Evolutionary conservation across 176 grass and related monocot genomes (phyloP).

Genomic region (Dactylis glomerata): DNA sequence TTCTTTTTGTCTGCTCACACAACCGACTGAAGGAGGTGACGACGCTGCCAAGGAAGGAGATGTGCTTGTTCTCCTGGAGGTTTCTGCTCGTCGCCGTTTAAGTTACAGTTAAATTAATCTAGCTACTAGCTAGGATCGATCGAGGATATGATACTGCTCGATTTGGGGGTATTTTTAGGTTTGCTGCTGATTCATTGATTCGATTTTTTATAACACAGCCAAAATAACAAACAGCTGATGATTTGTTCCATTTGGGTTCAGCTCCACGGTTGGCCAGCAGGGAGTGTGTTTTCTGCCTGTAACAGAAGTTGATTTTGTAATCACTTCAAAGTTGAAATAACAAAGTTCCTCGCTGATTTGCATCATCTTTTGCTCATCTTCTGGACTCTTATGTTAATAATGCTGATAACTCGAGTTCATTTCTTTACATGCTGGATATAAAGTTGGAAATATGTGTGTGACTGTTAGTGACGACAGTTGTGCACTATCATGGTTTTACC

Average conservation of each 20-base stretch:
- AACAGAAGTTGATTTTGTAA: constrained; percentile 34
- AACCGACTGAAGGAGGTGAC: constrained; percentile 13
- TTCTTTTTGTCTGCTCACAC: constrained; percentile 38
- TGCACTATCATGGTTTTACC: background rate
- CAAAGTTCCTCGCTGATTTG: background rate
- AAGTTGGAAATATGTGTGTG: too few relatives aligned
- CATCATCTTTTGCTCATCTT: too few relatives aligned
- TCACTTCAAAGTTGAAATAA: constrained; percentile 35
- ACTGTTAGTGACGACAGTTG: too few relatives aligned
- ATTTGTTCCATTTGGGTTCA: constrained; percentile 31
- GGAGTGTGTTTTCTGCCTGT: constrained; percentile 15
- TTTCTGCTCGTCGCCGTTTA: constrained; percentile 24
- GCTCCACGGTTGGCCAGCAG: constrained; percentile 10
- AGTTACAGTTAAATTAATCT: constrained; percentile 27
- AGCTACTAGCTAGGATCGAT: constrained; percentile 12
- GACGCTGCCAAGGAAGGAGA: constrained; percentile 55
- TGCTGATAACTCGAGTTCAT: background rate
- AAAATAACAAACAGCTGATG: constrained; percentile 57
- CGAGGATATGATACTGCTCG: background rate
- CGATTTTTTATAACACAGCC: constrained; percentile 30
- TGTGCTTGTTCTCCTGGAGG: constrained; percentile 83
- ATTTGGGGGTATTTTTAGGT: constrained; percentile 14
- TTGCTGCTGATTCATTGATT: constrained; percentile 18
- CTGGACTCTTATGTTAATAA: background rate
- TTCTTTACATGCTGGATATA: background rate